Base-by-base conservation (phyloP, 176 grass and related monocot genomes). In the Ensete ventricosum region DNA sequence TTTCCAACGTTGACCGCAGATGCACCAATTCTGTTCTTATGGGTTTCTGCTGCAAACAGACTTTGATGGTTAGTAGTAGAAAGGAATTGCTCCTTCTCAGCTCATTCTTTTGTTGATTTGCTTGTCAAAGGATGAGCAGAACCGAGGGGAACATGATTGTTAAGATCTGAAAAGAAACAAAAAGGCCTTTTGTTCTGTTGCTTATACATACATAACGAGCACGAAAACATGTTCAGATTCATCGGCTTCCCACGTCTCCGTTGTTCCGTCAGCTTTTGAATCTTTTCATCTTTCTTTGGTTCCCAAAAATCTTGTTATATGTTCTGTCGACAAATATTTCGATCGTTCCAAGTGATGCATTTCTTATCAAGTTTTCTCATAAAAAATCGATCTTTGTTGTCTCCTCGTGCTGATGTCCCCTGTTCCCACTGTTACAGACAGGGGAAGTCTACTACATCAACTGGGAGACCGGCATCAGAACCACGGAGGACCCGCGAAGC, bases 361-460 rank as follows among this genome's bases (percentile, higher is more conserved):
- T 43, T 62, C 57, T 62, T 62, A 62, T 8, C 14, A 19, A 17
- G 0, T n/a, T 62, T 62, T 62, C 17, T 62, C 57, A 62, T 3
- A 54, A 53, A 71, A 22, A 53, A 24, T 17, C 17, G 20, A 72
- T 72, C 71, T 12, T 2, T 72, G 43, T 53, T 62, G 14, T n/a
- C 6, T 21, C 57, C 17, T 19, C 57, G 20, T 62, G 4, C 17
- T 62, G 57, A 14, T 62, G 8, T 19, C 57, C 9, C 13, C 25
- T 34, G 3, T 34, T 48, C 29, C 1, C 27, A 25, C 58, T 12
- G n/a, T 62, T 89, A 80, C 90, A 99, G 95, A 99, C 87, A 52
- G 95, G 90, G 81, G 85, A 91, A 87, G 81, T 99, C 58, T 99
- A 99, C 81, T 99, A 94, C 82, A 82, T 99, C 73, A 99, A 99